Percentiles rank a stretch among this genome's conserved stretches.
Evolutionary conservation across 306 rosid genomes (phyloP).

Genomic region (Trifolium dubium): DNA sequence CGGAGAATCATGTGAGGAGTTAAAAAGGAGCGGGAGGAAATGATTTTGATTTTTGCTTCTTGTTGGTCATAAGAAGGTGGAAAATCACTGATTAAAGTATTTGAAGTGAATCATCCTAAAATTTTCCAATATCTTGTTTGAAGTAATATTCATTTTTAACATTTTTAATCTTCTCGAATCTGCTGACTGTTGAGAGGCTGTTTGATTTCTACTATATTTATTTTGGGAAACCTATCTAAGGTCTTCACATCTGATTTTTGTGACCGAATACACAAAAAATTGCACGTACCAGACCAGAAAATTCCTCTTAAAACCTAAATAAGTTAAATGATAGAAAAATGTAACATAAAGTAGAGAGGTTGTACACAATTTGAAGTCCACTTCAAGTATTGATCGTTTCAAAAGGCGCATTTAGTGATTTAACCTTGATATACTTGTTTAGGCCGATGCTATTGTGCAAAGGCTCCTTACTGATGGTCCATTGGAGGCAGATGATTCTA

Average conservation of each 20-base stretch:
- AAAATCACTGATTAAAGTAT: background rate
- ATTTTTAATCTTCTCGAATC: background rate
- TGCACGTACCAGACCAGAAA: conserved; percentile 22
- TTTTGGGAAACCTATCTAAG: background rate
- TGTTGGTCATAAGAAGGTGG: background rate
- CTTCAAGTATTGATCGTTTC: conserved; percentile 25
- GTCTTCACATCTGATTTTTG: conserved; percentile 22
- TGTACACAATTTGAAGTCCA: conserved; percentile 23
- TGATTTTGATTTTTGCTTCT: conserved; percentile 20
- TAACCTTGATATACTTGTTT: conserved; percentile 42
- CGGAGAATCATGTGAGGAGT: background rate
- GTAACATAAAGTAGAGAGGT: conserved; percentile 19
- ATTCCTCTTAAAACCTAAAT: background rate
- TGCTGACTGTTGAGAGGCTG: background rate
- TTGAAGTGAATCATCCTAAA: background rate
- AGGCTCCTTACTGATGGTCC: conserved; percentile 50
- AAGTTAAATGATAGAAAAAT: conserved; percentile 20
- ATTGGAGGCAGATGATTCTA: conserved; percentile 54
- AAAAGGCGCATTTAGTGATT: conserved; percentile 10
- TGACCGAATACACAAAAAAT: no score
- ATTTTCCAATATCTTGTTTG: background rate
- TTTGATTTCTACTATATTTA: conserved; percentile 24
- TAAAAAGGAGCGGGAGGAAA: conserved; percentile 4
- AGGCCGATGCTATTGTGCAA: conserved; percentile 92
- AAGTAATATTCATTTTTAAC: background rate